phyloP scores from a whole-genome alignment of 2,329 filamentous ascomycete species.

The Conoideocrella luteorostrata region DNA sequence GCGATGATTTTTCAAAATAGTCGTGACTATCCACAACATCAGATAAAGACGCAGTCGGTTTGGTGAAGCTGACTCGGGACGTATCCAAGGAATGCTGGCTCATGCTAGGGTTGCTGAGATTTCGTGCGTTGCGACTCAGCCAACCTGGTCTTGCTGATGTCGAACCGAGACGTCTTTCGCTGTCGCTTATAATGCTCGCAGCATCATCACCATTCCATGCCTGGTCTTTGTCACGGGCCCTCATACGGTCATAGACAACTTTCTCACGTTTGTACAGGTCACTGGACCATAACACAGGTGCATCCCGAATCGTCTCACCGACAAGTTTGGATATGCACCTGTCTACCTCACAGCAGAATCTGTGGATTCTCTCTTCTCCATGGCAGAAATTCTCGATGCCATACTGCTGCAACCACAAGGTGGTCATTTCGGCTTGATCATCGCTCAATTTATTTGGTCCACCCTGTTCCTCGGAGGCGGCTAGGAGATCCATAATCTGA shows the following conservation, averaged over 20 bases:
- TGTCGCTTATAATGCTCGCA: conserved; percentile 49
- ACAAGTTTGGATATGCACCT: conserved; percentile 80
- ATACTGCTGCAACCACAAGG: conserved; percentile 73
- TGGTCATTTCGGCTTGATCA: conserved; percentile 81
- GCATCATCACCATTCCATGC: conserved; percentile 43
- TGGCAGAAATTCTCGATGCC: conserved; percentile 89
- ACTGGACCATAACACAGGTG: conserved; percentile 87
- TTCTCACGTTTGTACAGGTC: conserved; percentile 79
- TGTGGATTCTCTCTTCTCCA: conserved; percentile 90
- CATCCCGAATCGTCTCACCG: conserved; percentile 75
- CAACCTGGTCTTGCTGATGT: conserved; percentile 42
- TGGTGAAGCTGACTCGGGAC: conserved; percentile 53
- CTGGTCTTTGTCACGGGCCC: conserved; percentile 38
- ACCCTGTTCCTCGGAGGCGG: conserved; percentile 74
- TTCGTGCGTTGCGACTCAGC: conserved; percentile 44
- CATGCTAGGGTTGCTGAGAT: conserved; percentile 48
- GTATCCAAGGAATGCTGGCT: conserved; percentile 68
- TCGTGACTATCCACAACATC: conserved; percentile 66
- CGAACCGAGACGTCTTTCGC: conserved; percentile 40
- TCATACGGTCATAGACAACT: conserved; percentile 46
- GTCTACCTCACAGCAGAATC: conserved; percentile 86
- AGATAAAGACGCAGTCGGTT: conserved; percentile 50
- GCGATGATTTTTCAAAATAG: conserved; percentile 63
- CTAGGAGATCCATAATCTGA: conserved; percentile 81
- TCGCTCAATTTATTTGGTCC: conserved; percentile 95